These are phyloP conservation scores for Suhomyces xylopsoci DNA, from an alignment of 805 yeast species.

Conservation along the genomic window DNA sequence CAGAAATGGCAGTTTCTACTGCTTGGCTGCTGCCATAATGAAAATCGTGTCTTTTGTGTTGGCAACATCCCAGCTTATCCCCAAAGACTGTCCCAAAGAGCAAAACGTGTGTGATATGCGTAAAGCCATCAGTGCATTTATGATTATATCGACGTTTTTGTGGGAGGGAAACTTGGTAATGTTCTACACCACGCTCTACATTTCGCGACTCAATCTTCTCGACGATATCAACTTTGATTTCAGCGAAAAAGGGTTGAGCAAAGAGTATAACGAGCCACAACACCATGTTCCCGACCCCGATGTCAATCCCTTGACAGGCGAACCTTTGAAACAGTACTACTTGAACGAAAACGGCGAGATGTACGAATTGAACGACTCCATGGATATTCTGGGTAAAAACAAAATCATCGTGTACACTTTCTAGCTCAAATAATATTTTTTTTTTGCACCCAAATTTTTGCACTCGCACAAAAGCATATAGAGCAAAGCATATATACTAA, in stretches of 20 bases:
- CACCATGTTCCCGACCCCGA: not conserved
- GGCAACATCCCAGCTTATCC: slow-evolving; percentile 25
- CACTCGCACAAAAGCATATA: not conserved
- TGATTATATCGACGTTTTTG: slow-evolving; percentile 35
- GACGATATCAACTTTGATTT: slow-evolving; percentile 33
- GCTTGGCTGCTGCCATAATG: slow-evolving; percentile 31
- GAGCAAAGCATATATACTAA: not conserved
- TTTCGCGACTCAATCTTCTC: slow-evolving; percentile 32
- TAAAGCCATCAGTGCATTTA: slow-evolving; percentile 34
- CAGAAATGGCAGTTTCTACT: slow-evolving; percentile 40
- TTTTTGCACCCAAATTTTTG: not conserved
- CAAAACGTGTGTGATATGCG: slow-evolving; percentile 26
- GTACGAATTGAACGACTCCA: slow-evolving; percentile 18
- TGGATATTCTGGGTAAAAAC: slow-evolving; percentile 19
- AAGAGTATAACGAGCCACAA: slow-evolving; percentile 6
- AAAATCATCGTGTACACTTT: slow-evolving; percentile 31
- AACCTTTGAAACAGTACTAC: slow-evolving; percentile 24
- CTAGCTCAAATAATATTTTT: slow-evolving; percentile 1
- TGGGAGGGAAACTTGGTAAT: slow-evolving; percentile 38
- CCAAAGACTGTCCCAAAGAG: slow-evolving; percentile 19
- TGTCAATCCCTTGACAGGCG: slow-evolving; percentile 10
- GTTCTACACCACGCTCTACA: slow-evolving; percentile 38
- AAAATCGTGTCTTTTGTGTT: slow-evolving; percentile 35
- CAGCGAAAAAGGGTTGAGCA: slow-evolving; percentile 13
- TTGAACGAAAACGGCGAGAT: slow-evolving; percentile 31